Evolutionary conservation across 78 protist species (phyloP), one percentile per base, ranked within the genome.

Genomic region (Dictyostelium brefeldianum): DNA sequence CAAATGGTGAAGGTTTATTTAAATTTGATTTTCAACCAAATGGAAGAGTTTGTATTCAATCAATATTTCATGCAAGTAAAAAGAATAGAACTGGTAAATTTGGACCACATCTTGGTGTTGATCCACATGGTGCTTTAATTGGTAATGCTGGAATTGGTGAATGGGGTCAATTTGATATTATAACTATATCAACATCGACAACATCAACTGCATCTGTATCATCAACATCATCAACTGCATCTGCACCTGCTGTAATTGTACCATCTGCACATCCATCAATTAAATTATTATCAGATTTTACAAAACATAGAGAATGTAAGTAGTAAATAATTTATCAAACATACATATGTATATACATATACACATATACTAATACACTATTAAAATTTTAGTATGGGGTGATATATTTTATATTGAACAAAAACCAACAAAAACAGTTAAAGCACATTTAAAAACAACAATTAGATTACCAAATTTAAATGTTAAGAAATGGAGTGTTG

Each of bases 61-160:
- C 78, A 27, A 17, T 43, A 41, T 27, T 70, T 10, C 57, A 64
- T 41, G 56, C 43, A 14, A 57, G 31, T 10, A 74, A 77, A 64
- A 74, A 74, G 67, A 87, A 77, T 87, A n/a, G 83, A 31, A 65
- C 93, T 12, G 93, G 93, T 47, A 77, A 59, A 22, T n/a, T 29
- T 15, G 93, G 93, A 48, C 93, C 93, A 50, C 93, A 87, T 77
- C 10, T 87, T 4, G 93, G 93, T 51, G 70, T 77, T 17, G 57
- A 59, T 11, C 93, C 93, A 87, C 31, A 78, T 10, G 84, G 93
- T 78, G 84, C 36, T 9, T 50, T 87, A 53, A 87, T 87, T 48
- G 93, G 84, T 36, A 77, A 87, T 77, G 93, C 93, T 29, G 93
- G 93, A 65, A 80, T 65, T 51, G 93, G 93, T 50, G 83, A 74